Base-by-base conservation (phyloP, 371 early-diverging fungal species). In the Mucor circinelloides region DNA sequence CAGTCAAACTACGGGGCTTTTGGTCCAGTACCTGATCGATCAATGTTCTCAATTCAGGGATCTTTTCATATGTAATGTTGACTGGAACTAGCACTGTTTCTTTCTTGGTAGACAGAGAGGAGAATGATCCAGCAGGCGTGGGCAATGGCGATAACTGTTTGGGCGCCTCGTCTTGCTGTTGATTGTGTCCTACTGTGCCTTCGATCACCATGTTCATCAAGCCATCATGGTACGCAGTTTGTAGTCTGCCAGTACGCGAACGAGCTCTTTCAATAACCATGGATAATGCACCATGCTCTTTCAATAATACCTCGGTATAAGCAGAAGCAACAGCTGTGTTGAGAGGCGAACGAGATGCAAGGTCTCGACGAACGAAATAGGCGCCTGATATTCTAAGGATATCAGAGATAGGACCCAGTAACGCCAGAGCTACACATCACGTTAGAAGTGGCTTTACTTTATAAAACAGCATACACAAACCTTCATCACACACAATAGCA, bases 21-120 rank as follows among this genome's bases (percentile, higher is more conserved):
- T 84, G 84, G 64, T 81, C 84, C 15, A 84, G 71, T 3, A 84
- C 80, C 60, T 84, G 81, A 58, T 84, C 80, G 9, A 81, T 75
- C 31, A 84, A 48, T 3, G 70, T 68, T 23, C 75, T 70, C n/a
- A 84, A 67, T 55, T 81, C 84, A 0, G 84, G 84, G 13, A 84
- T 76, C 52, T 79, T 79, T 58, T 84, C 84, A 56, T 81, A 81
- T 2, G 76, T 84, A 36, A 84, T 80, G 30, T 84, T 75, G 36
- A 84, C 63, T 5, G 84, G 84, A 1, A 84, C 76, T 31, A 84
- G 66, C 0, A 75, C 69, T 0, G 76, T 79, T 13, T 76, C 74
- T 60, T 72, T 75, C 21, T 61, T 52, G 3, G 15, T 38, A 1
- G 27, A 28, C 27, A 59, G 31, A n/a, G 66, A 61, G 9, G 61